Conservation (phyloP, 352 stramenopile species). For the Paralagenidium karlingii region DNA sequence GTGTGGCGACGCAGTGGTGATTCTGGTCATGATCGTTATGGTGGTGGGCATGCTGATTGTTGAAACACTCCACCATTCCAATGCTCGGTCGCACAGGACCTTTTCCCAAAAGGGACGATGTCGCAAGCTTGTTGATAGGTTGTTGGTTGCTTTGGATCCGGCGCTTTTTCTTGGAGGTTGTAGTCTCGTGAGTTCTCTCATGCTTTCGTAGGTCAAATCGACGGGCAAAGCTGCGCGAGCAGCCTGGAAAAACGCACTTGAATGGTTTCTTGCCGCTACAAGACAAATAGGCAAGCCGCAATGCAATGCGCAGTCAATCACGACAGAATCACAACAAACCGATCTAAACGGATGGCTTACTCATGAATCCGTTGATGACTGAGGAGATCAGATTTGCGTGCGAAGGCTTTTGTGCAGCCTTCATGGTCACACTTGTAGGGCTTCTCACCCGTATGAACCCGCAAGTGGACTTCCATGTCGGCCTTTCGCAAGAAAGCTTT, state of each 20-base stretch:
- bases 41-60: background rate
- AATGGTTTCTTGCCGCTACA: slow-evolving; percentile 48
- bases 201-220: slow-evolving; percentile 71
- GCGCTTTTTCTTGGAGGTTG: background rate
- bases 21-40: slow-evolving; percentile 5
- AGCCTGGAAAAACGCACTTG: slow-evolving; percentile 29
- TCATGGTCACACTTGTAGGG: slow-evolving; percentile 44
- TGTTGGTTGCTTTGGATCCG: slow-evolving; percentile 1
- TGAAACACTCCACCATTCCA: too few relatives aligned
- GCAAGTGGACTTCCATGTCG: slow-evolving; percentile 62
- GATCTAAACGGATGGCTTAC: too few relatives aligned
- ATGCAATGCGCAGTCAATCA: background rate
- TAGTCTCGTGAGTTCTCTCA: slow-evolving; percentile 25
- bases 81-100: background rate
- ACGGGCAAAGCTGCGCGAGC: slow-evolving; percentile 30
- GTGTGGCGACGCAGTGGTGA: background rate
- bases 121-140: too few relatives aligned
- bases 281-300: background rate
- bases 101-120: background rate
- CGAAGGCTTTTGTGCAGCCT: slow-evolving; percentile 45
- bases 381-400: slow-evolving; percentile 53
- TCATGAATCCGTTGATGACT: slow-evolving; percentile 64
- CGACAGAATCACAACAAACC: background rate
- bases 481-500: slow-evolving; percentile 59
- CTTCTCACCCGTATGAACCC: slow-evolving; percentile 67